Conservation (phyloP, 768 basidiomycete species). For the Leccinellum albellum region DNA sequence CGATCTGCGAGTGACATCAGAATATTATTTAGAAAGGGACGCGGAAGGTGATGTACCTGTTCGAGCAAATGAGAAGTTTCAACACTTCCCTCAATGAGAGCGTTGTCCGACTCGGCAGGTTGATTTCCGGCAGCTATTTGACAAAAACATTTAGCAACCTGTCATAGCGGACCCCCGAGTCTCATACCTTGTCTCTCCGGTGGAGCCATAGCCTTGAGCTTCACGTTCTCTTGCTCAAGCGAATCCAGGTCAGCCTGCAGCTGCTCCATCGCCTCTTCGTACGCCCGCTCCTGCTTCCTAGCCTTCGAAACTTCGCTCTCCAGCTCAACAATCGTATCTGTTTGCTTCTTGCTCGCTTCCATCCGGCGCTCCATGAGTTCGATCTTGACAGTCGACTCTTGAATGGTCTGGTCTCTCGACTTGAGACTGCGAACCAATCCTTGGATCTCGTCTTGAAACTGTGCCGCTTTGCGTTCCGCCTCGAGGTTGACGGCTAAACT, state of each 20-base stretch:
- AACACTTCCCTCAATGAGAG: conserved; percentile 71
- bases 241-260: conserved; percentile 84
- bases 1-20: conserved; percentile 52
- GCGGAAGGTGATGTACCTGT: conserved; percentile 50
- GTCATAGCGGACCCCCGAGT: background rate
- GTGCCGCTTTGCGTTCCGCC: conserved; percentile 82
- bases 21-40: background rate
- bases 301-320: conserved; percentile 78
- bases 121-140: conserved; percentile 44
- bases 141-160: background rate
- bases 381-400: conserved; percentile 88
- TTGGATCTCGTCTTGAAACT: conserved; percentile 87
- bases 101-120: conserved; percentile 53
- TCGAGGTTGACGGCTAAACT: conserved; percentile 84
- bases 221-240: conserved; percentile 84
- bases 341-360: conserved; percentile 88
- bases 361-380: conserved; percentile 92
- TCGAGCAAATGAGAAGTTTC: conserved; percentile 88
- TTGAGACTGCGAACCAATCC: conserved; percentile 81
- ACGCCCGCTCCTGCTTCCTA: conserved; percentile 83
- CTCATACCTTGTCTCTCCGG: conserved; percentile 68
- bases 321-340: conserved; percentile 76
- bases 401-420: conserved; percentile 83
- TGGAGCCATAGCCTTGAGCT: conserved; percentile 65
- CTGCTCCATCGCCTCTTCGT: conserved; percentile 92